phyloP scores from a whole-genome alignment of 306 rosid genomes.

The Quercus alba region DNA sequence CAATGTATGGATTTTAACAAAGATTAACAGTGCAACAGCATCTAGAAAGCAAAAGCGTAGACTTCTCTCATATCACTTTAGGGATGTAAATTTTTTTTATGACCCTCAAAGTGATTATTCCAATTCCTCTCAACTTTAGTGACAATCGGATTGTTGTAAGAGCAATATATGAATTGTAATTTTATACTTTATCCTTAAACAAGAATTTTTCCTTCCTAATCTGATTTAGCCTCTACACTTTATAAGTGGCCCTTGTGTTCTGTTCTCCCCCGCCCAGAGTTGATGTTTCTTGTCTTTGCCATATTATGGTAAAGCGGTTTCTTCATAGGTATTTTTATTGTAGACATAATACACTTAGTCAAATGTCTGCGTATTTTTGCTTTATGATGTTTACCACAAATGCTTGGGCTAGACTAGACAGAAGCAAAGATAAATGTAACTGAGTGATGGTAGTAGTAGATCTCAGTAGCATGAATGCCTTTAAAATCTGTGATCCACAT shows the following conservation, averaged over 20 bases:
- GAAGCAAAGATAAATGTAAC: neutral
- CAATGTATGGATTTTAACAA: constrained; percentile 13
- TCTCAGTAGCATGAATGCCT: no score
- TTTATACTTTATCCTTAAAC: neutral
- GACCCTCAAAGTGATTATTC: constrained; percentile 9
- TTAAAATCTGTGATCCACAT: no score
- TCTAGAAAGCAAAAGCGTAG: neutral
- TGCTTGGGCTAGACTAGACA: neutral
- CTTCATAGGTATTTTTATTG: neutral
- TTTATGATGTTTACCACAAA: neutral
- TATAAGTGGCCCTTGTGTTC: neutral
- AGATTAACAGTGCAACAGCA: neutral
- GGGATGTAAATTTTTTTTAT: constrained; percentile 5
- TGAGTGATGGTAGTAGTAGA: no score
- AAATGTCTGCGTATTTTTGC: neutral
- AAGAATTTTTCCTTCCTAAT: neutral
- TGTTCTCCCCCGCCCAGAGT: neutral
- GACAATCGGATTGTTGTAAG: constrained; percentile 1
- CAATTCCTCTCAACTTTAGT: neutral
- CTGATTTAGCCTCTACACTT: neutral
- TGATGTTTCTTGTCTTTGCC: neutral
- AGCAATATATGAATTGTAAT: neutral
- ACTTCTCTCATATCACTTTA: constrained; percentile 6
- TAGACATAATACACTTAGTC: neutral
- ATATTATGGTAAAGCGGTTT: neutral